Percentiles rank a stretch among this genome's conserved stretches.
Conservation (phyloP, 2,329 filamentous ascomycete genomes). For the Neopestalotiopsis sp. region DNA sequence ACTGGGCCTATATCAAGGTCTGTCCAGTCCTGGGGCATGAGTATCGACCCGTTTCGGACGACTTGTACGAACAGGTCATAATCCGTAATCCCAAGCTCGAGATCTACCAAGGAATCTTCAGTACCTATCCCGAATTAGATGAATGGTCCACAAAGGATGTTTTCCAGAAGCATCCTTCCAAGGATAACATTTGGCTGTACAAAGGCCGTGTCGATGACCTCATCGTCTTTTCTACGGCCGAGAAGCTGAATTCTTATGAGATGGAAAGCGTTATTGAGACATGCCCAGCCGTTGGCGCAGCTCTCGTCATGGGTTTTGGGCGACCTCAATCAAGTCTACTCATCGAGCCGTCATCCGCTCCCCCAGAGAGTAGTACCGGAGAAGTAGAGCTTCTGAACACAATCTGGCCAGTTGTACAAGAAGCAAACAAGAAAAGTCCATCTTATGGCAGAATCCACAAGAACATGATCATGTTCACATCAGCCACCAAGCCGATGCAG, state of each 20-base stretch:
- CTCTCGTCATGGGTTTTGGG: slow-evolving; percentile 38
- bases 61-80: slow-evolving; percentile 40
- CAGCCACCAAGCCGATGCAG: slow-evolving; percentile 35
- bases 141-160: slow-evolving; percentile 47
- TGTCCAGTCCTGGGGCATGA: slow-evolving; percentile 27
- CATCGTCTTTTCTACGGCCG: slow-evolving; percentile 43
- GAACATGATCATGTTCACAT: slow-evolving; percentile 36
- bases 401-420: not conserved
- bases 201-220: slow-evolving; percentile 35
- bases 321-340: slow-evolving; percentile 32
- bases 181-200: slow-evolving; percentile 38
- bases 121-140: slow-evolving; percentile 42
- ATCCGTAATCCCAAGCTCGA: slow-evolving; percentile 29
- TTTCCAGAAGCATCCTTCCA: slow-evolving; percentile 40
- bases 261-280: slow-evolving; percentile 39
- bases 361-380: not conserved
- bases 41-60: slow-evolving; percentile 27
- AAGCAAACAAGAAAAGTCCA: slow-evolving; percentile 19
- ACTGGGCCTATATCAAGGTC: slow-evolving; percentile 38
- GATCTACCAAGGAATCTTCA: slow-evolving; percentile 42
- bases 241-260: slow-evolving; percentile 46
- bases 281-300: slow-evolving; percentile 34
- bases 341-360: slow-evolving; percentile 23
- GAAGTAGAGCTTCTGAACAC: not conserved
- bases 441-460: slow-evolving; percentile 25